Percentiles rank a stretch among this genome's conserved stretches.
Evolutionary conservation across 768 basidiomycete genomes (phyloP).

Genomic region (Tulasnella sp.): DNA sequence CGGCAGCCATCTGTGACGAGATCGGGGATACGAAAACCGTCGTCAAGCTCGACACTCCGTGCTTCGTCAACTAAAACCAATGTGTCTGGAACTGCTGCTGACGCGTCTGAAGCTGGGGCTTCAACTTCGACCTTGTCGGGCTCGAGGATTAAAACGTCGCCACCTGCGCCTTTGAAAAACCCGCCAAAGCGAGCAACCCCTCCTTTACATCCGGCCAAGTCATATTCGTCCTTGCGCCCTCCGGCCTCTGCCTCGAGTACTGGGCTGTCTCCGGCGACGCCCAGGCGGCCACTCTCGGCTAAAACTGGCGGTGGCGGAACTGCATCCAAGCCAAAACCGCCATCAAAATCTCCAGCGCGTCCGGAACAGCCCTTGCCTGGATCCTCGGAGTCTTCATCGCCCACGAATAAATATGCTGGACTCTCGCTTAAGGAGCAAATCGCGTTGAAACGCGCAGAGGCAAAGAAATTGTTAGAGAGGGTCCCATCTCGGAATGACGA

Average conservation of each 20-base stretch:
- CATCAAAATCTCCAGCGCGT: neutral
- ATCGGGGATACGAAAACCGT: too few relatives aligned
- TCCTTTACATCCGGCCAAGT: neutral
- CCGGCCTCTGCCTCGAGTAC: neutral
- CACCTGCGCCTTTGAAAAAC: neutral
- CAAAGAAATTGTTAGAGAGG: conserved; percentile 3
- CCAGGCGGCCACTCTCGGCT: neutral
- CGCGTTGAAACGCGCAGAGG: conserved; percentile 13
- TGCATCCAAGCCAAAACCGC: neutral
- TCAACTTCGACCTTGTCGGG: neutral
- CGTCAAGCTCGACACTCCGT: too few relatives aligned
- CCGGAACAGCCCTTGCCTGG: neutral
- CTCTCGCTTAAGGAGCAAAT: conserved; percentile 15
- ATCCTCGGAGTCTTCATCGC: neutral
- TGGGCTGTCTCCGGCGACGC: neutral
- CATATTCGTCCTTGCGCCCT: neutral
- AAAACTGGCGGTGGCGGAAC: neutral
- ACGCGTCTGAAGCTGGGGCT: neutral
- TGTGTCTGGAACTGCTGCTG: neutral
- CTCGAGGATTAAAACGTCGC: neutral
- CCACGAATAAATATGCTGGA: neutral
- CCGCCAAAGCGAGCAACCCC: neutral
- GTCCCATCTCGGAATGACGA: neutral
- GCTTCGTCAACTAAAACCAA: too few relatives aligned
- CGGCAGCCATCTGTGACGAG: too few relatives aligned